Evolutionary conservation across 75 land plant species (phyloP), one percentile per base, ranked within the genome.

Genomic region (Sequoia sempervirens): DNA sequence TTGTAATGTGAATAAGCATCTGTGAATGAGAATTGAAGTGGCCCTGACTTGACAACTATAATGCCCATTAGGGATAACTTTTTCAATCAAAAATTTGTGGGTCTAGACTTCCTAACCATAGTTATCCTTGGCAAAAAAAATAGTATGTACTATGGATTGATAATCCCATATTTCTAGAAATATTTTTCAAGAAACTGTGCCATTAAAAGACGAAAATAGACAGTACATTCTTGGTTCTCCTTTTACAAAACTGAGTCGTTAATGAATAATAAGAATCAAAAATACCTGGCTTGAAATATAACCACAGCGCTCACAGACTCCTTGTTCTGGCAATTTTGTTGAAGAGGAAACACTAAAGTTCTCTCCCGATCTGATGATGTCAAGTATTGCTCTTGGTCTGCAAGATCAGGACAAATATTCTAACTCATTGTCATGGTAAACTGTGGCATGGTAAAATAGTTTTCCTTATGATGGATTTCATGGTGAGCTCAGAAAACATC

Each of bases 221-320:
- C 12, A 26, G 3, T 45, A 75, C 10, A 54, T 18, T 54, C 53
- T 50, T 50, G 53, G 2, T 50, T 50, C 53, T 20, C 41, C 13
- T 13, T 58, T 75, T 17, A 45, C 34, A n/a, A 41, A 78, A 9
- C 20, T 37, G 34, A 18, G 32, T 10, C 28, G 13, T 52, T 50
- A 15, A 50, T 37, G 28, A 40, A 46, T 15, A 37, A 26, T 26
- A 30, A 84, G 37, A n/a, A 15, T 54, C 34, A 15, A 46, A 30
- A 85, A 14, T 84, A 96, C 99, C 96, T 97, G 99, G 89, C 99
- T 97, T 40, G 99, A 94, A 83, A 97, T 97, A 84, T 97, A 97
- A 32, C 99, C 99, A 89, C 99, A 97, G 30, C 91, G 86, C 75
- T 93, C 93, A 91, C 99, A 97, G 2, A 89, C 84, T 12, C 98